These are phyloP conservation scores for Chiua virens DNA, from an alignment of 768 basidiomycete species.

Conservation along the genomic window DNA sequence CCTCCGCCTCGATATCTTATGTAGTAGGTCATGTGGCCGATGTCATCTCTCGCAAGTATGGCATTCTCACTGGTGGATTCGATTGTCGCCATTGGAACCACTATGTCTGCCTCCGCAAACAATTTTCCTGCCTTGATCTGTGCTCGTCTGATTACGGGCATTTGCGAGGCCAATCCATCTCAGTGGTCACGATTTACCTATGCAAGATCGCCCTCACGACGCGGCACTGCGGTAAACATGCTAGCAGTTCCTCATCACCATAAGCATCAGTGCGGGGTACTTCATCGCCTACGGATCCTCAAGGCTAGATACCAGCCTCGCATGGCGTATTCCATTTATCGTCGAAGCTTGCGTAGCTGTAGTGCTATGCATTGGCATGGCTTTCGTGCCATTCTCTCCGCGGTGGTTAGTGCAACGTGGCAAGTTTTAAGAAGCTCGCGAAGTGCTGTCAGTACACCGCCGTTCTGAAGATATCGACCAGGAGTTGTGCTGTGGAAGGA, in stretches of 20 bases:
- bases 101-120: conserved; percentile 38
- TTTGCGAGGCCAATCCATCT: conserved; percentile 47
- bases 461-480: conserved; percentile 15
- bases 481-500: conserved; percentile 25
- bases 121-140: conserved; percentile 39
- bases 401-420: conserved; percentile 35
- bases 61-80: conserved; percentile 43
- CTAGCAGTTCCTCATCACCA: conserved; percentile 44
- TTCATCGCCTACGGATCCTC: conserved; percentile 28
- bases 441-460: conserved; percentile 26
- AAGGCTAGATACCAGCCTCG: conserved; percentile 19
- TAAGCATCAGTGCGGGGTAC: conserved; percentile 41
- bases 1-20: conserved; percentile 39
- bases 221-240: conserved; percentile 41
- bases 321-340: conserved; percentile 31
- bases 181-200: conserved; percentile 40
- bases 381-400: conserved; percentile 19
- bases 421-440: conserved; percentile 30
- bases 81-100: conserved; percentile 43
- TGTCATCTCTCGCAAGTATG: conserved; percentile 45
- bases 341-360: conserved; percentile 22
- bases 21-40: conserved; percentile 46
- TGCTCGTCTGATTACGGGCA: conserved; percentile 45
- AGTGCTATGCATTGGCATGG: conserved; percentile 23
- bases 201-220: conserved; percentile 42